These are phyloP conservation scores for Lepidium africanum DNA, from an alignment of 345 rosid genomes.

Conservation along the genomic window DNA sequence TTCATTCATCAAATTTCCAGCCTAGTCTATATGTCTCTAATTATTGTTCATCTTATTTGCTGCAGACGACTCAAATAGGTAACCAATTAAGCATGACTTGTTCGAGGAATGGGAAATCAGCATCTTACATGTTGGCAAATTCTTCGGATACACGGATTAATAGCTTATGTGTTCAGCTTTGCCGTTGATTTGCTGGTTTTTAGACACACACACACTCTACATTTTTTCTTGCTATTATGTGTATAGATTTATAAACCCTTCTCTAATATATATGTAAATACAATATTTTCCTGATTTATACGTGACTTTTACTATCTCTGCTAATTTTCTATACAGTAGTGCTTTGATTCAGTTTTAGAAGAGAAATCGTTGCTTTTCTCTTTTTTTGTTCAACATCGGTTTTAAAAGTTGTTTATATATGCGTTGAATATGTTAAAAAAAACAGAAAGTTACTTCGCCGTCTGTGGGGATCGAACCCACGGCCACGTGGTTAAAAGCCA, in stretches of 20 bases:
- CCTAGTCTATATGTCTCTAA: neutral
- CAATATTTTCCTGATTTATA: neutral
- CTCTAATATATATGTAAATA: neutral
- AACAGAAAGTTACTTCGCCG: conserved; percentile 36
- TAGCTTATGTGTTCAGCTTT: conserved; percentile 51
- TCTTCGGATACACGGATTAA: conserved; percentile 38
- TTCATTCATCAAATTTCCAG: neutral
- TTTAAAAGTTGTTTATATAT: no score
- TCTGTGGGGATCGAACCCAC: conserved; percentile 81
- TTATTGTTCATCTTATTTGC: neutral
- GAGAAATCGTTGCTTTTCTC: neutral
- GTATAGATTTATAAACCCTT: neutral
- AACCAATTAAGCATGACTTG: conserved; percentile 72
- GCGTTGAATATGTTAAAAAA: no score
- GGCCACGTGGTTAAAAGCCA: conserved; percentile 82
- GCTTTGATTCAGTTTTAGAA: neutral
- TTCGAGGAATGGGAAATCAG: conserved; percentile 51
- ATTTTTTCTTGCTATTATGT: conserved; percentile 12
- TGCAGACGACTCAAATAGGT: conserved; percentile 56
- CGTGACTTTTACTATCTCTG: neutral
- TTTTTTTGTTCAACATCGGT: no score
- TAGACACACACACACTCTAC: neutral
- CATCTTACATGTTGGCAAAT: conserved; percentile 35
- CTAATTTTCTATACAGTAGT: neutral
- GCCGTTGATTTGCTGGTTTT: conserved; percentile 34